These are phyloP conservation scores for Bertia moriformis DNA, from an alignment of 2,329 filamentous ascomycete species.

Conservation along the genomic window DNA sequence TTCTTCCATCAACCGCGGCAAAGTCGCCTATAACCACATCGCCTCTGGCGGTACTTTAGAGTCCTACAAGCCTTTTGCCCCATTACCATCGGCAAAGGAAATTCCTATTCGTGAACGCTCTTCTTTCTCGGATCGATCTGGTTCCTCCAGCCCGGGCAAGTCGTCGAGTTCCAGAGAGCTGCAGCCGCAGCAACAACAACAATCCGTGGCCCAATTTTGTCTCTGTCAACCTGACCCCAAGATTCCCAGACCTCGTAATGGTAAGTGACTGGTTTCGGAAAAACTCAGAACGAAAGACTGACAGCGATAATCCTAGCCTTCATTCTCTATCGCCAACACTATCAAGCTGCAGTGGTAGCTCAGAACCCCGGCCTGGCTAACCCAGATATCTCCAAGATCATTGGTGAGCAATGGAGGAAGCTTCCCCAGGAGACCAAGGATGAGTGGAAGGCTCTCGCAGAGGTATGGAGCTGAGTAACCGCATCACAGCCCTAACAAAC, in stretches of 20 bases:
- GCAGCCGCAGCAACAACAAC: not conserved
- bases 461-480: conserved; percentile 29
- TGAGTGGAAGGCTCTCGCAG: conserved; percentile 77
- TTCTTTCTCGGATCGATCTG: not conserved
- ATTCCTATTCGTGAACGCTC: not conserved
- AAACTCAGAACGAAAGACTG: not conserved
- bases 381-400: conserved; percentile 93
- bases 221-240: conserved; percentile 41
- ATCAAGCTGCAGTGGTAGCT: conserved; percentile 68
- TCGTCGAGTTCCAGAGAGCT: not conserved
- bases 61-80: not conserved
- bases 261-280: conserved; percentile 23
- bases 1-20: not conserved
- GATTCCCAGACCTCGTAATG: conserved; percentile 42
- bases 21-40: too few relatives aligned
- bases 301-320: conserved; percentile 48
- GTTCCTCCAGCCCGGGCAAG: not conserved
- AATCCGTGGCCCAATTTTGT: conserved; percentile 30
- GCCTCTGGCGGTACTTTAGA: not conserved
- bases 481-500: too few relatives aligned
- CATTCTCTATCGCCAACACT: conserved; percentile 89
- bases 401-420: conserved; percentile 79
- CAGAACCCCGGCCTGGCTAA: conserved; percentile 83
- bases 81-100: not conserved
- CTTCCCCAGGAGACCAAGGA: conserved; percentile 62